Conservation (phyloP, 495 filamentous ascomycete species). For the Pyronema domesticum region DNA sequence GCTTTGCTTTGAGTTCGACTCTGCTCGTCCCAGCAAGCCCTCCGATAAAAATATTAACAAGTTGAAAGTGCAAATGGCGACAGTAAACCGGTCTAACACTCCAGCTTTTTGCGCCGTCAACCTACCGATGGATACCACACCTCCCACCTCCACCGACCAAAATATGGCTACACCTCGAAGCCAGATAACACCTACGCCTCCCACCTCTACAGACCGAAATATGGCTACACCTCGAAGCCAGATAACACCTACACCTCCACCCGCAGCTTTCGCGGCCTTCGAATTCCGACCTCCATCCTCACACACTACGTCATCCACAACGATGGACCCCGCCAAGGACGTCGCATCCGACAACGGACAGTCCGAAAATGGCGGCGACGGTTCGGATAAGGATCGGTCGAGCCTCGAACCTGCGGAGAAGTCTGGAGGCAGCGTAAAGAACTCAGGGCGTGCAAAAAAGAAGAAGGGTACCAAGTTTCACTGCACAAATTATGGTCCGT, state of each 20-base stretch:
- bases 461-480: conserved; percentile 96
- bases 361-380: background rate
- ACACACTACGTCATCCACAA: background rate
- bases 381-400: background rate
- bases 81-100: background rate
- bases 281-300: background rate
- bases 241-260: background rate
- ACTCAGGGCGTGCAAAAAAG: conserved; percentile 23
- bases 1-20: too few species aligned
- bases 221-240: conserved; percentile 1
- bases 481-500: conserved; percentile 92
- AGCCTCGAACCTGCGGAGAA: conserved; percentile 4
- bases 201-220: background rate
- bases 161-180: conserved; percentile 4
- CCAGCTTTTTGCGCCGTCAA: background rate
- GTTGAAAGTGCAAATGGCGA: background rate
- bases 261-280: background rate
- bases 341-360: background rate
- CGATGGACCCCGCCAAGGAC: background rate
- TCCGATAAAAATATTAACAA: too few species aligned
- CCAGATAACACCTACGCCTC: background rate
- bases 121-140: background rate
- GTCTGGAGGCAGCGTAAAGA: conserved; percentile 2
- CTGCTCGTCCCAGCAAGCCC: too few species aligned
- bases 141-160: background rate